A percentile compares a stretch with the other conserved stretches of the same genome.
phyloP scores from a whole-genome alignment of 352 stramenopile species.

The Globisporangium abappressorium region DNA sequence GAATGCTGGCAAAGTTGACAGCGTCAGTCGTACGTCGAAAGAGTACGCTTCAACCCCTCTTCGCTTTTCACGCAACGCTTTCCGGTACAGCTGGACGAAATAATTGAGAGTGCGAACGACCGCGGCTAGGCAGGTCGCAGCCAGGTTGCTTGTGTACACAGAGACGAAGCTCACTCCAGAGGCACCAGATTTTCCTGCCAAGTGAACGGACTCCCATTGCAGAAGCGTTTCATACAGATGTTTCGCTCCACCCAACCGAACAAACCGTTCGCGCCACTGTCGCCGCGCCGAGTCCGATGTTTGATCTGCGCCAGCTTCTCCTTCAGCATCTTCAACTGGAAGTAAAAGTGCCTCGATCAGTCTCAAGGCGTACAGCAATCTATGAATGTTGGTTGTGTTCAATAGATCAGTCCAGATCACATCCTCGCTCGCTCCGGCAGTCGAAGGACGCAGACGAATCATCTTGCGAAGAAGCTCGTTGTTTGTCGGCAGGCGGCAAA shows the following conservation, averaged over 20 bases:
- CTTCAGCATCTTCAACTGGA: conserved; percentile 20
- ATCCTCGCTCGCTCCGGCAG: conserved; percentile 8
- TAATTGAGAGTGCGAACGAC: conserved; percentile 46
- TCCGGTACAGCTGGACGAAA: conserved; percentile 32
- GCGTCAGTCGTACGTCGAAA: conserved; percentile 34
- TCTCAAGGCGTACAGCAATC: conserved; percentile 62
- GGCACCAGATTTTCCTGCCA: neutral
- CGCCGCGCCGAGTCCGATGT: conserved; percentile 40
- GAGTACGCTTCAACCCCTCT: neutral
- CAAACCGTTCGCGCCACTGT: conserved; percentile 78
- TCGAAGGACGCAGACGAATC: conserved; percentile 42
- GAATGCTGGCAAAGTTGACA: conserved; percentile 34
- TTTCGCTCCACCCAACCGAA: conserved; percentile 49
- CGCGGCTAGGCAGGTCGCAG: conserved; percentile 45
- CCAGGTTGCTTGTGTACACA: conserved; percentile 35
- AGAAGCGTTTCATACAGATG: conserved; percentile 47
- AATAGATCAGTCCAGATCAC: conserved; percentile 51
- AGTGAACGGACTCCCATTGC: conserved; percentile 21
- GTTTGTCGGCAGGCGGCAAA: conserved; percentile 72
- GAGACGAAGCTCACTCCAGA: neutral
- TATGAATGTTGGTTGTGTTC: conserved; percentile 42
- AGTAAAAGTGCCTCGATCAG: conserved; percentile 70
- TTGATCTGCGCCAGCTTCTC: neutral
- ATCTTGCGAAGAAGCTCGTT: conserved; percentile 58
- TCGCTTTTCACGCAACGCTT: neutral